Conservation (phyloP, 2,329 filamentous ascomycete genomes). For the Penicillium polonicum region DNA sequence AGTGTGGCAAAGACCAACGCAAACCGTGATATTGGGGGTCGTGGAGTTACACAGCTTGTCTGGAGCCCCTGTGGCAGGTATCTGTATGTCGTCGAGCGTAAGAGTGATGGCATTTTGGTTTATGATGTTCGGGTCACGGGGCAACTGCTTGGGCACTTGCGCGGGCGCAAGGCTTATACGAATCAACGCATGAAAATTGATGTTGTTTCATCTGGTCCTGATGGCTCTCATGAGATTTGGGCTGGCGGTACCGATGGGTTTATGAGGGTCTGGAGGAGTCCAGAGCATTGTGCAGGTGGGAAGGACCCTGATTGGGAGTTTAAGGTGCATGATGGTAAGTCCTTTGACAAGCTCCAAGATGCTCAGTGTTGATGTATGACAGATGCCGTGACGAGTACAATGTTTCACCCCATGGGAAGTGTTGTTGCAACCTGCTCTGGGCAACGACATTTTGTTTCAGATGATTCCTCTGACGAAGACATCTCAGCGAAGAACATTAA, state of each 20-base stretch:
- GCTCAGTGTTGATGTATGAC: constrained; percentile 16
- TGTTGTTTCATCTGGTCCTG: constrained; percentile 39
- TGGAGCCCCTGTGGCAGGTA: constrained; percentile 61
- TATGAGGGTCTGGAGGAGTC: constrained; percentile 52
- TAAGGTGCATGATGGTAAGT: constrained; percentile 48
- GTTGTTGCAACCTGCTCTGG: constrained; percentile 54
- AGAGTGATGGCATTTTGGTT: constrained; percentile 55
- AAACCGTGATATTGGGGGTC: constrained; percentile 45
- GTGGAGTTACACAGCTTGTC: constrained; percentile 55
- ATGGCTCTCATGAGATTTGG: constrained; percentile 55
- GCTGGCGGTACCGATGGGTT: constrained; percentile 58
- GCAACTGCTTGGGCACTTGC: constrained; percentile 52
- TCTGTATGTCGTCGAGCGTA: constrained; percentile 58
- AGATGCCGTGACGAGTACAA: constrained; percentile 49
- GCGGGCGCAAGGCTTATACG: constrained; percentile 47
- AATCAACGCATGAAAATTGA: constrained; percentile 60
- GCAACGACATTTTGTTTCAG: constrained; percentile 33
- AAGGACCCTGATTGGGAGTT: constrained; percentile 45
- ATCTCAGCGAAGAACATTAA: not conserved
- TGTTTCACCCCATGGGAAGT: constrained; percentile 48
- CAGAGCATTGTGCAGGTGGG: constrained; percentile 42
- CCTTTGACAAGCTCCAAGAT: not conserved
- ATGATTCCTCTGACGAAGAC: constrained; percentile 16
- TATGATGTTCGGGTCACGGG: constrained; percentile 60
- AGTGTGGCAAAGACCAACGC: constrained; percentile 43